Conservation (phyloP, 768 basidiomycete species). For the Cytidiella melzeri region DNA sequence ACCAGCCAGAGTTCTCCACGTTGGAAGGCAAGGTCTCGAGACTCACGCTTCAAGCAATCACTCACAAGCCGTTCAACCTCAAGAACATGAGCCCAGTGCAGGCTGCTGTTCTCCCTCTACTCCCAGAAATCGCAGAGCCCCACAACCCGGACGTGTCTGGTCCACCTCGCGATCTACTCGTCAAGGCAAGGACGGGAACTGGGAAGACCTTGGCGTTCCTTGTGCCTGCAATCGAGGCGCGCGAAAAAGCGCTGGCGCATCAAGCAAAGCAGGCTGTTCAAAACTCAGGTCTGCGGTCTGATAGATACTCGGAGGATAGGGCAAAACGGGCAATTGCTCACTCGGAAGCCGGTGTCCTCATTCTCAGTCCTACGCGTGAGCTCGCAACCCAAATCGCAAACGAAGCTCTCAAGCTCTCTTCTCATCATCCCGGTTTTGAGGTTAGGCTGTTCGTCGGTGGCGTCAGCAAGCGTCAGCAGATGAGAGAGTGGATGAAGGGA, state of each 20-base stretch:
- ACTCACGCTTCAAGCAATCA: conserved; percentile 48
- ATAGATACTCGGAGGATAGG: conserved; percentile 23
- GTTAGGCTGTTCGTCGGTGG: conserved; percentile 80
- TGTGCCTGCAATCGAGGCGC: conserved; percentile 77
- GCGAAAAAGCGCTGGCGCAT: conserved; percentile 51
- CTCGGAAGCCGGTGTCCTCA: conserved; percentile 58
- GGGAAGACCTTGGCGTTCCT: conserved; percentile 89
- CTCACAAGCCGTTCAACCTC: conserved; percentile 57
- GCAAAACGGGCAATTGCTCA: conserved; percentile 36
- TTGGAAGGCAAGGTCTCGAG: conserved; percentile 34
- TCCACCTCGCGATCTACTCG: conserved; percentile 60
- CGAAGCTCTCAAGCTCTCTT: conserved; percentile 64
- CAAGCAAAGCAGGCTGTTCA: conserved; percentile 33
- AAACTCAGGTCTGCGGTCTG: conserved; percentile 36
- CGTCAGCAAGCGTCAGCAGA: conserved; percentile 53
- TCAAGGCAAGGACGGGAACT: conserved; percentile 84
- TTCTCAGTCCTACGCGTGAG: conserved; percentile 89
- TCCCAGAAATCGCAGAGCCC: conserved; percentile 63
- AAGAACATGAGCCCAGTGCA: conserved; percentile 79
- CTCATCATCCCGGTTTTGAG: conserved; percentile 56
- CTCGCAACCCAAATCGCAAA: conserved; percentile 85
- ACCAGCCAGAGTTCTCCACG: conserved; percentile 27
- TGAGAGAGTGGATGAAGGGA: conserved; percentile 57
- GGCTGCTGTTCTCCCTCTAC: conserved; percentile 64
- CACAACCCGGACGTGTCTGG: conserved; percentile 31